Base-by-base conservation (phyloP, 805 yeast species). In the Pichia scutulata region DNA sequence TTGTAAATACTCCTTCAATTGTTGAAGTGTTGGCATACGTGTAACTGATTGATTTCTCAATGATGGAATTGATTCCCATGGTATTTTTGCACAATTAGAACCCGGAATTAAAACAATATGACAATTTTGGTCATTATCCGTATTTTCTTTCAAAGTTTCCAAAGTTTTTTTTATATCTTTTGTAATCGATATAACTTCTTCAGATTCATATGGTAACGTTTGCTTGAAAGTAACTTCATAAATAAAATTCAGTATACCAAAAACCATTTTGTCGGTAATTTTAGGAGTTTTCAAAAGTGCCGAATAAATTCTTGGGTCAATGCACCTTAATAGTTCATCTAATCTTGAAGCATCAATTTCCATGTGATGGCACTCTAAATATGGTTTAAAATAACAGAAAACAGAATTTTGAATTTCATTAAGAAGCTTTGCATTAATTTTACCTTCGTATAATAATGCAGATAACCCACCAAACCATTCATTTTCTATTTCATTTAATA, bases 61-160 rank as follows among this genome's bases (percentile, higher is more conserved):
- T 42, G 75, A 73, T 0, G 81, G 75, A 30, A 90, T 61, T 1
- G 89, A 82, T 60, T 93, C 99, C 98, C 98, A 93, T 0, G 99
- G 99, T 30, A 93, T 71, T 19, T 65, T 62, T n/a, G 78, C 77
- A 55, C 95, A 82, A 8, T 69, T 67, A 46, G 81, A 74, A 24
- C 90, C 83, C 4, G 88, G 78, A 3, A 93, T 70, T 44, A 93
- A 67, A 2, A 92, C 81, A 0, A 84, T 69, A 63, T 90, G 97
- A 7, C 71, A 67, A 4, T 22, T 19, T 1, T 18, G 9, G 12
- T 30, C 16, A 25, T 14, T 6, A 4, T 23, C 25, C 16, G 25
- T 33, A 7, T 14, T 16, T 8, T 21, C 22, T 39, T 45, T 48
- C 2, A 26, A 13, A 13, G 9, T 56, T 33, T 33, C 19, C 8